Base-by-base conservation (phyloP, 805 yeast species). In the Ogataea haglerorum region DNA sequence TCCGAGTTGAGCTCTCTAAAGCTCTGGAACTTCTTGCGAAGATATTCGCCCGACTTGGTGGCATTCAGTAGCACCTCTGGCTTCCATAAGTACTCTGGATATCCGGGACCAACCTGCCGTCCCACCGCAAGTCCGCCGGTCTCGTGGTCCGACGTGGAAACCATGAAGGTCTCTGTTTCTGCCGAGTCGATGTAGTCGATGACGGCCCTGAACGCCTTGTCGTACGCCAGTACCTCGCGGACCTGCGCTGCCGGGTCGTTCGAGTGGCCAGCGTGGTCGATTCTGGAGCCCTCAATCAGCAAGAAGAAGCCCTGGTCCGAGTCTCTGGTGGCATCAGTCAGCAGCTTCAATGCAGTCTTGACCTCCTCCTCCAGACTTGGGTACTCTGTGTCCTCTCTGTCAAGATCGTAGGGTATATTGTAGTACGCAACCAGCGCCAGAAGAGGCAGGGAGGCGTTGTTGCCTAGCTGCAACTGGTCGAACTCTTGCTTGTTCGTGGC, bases 161-260 rank as follows among this genome's bases (percentile, higher is more conserved):
- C 69, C 29, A 87, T 74, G 32, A 84, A 69, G 3, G 96, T 87
- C 52, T 88, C 96, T 10, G 75, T 79, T 36, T 84, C 87, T 2
- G 84, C 56, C 7, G 70, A 58, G 51, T 82, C 79, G 27, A 83
- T 85, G 59, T 78, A 88, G 30, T 85, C 78, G 38, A 77, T 63
- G 2, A 82, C 95, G 9, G 86, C 84, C 46, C 74, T 63, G 65
- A 85, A 87, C 3, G 95, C 89, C 45, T 77, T 78, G 60, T 86
- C 95, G 61, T 80, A 90, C 2, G 95, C 96, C 52, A 89, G 67
- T 4, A 87, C 91, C 64, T 90, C 97, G 56, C 89, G 74, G 5
- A 86, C 95, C 66, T 89, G 96, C 7, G 96, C 95, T 6, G 91
- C 91, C 9, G 97, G 91, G 60, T 90, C 97, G 57, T 90, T 89